Conservation (phyloP, 306 rosid species). For the Astragalus membranaceus region DNA sequence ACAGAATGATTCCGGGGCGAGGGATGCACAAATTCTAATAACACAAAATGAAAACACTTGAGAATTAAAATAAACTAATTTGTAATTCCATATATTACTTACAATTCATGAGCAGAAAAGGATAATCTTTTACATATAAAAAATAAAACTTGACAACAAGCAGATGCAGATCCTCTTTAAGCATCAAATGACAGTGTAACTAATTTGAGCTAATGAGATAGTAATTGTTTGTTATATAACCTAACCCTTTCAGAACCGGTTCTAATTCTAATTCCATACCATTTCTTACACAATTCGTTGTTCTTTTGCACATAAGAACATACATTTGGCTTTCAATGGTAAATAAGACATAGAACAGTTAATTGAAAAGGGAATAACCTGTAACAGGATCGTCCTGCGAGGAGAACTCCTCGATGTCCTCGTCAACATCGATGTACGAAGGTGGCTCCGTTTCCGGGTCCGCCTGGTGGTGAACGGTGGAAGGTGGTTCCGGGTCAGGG, state of each 20-base stretch:
- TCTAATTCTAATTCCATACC: not conserved
- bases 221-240: not conserved
- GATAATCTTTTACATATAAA: not conserved
- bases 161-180: not conserved
- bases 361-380: not conserved
- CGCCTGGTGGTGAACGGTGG: not conserved
- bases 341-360: not conserved
- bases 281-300: not conserved
- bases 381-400: conserved; percentile 38
- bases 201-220: not conserved
- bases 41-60: not conserved
- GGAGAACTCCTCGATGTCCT: conserved; percentile 81
- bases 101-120: not conserved
- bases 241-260: not conserved
- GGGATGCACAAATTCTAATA: conserved; percentile 16
- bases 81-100: not conserved
- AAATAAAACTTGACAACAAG: not conserved
- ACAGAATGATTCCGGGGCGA: conserved; percentile 32
- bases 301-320: not conserved
- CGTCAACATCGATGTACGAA: conserved; percentile 30
- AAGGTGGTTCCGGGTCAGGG: not conserved
- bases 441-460: not conserved
- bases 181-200: not conserved
- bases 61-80: not conserved
- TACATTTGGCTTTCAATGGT: not conserved